Evolutionary conservation across 1,284 basidiomycete genomes (phyloP), one percentile per base, ranked within the genome.

Genomic region (Fomes fomentarius): DNA sequence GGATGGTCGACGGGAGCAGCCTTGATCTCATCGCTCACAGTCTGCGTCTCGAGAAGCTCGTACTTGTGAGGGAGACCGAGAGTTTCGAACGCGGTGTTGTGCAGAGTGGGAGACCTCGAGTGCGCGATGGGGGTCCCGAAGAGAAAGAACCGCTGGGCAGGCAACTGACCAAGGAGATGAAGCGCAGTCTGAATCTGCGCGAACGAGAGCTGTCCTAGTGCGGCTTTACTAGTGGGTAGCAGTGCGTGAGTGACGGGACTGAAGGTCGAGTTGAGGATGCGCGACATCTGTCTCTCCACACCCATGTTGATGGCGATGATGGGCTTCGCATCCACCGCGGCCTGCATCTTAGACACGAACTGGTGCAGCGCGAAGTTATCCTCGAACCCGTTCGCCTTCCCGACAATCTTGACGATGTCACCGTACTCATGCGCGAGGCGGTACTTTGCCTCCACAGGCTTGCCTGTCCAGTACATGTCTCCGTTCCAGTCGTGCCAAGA

Each of bases 271-370:
- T 97, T 98, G 52, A 97, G 76, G 52, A 98, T 84, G 19, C 97
- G 82, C 8, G 94, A 94, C 63, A 98, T 80, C 72, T 98, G 95
- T 5, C 97, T 96, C 33, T 84, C 80, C 8, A 81, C 69, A 19
- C 95, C 94, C 87, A 97, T 96, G 73, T 98, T 98, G 77, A 98
- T 90, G 2, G 94, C 94, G 56, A 99, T 85, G 60, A 98, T 78
- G 1, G 95, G 95, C 69, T 90, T 93, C 42, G 79, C 72, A 25
- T 73, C 72, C 1, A 77, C 72, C 12, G 72, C 70, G 50, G 63
- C 66, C 17, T 69, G 76, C 52, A 72, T 71, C 49, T 74, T 74
- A 31, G 75, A 68, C 15, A 83, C 84, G 66, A 99, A 99, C 11
- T 82, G 71, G 56, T 89, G 84, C 39, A 98, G 80, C 3, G 82